Evolutionary conservation across 768 basidiomycete genomes (phyloP), one percentile per base, ranked within the genome.

Genomic region (Mycena latifolia): DNA sequence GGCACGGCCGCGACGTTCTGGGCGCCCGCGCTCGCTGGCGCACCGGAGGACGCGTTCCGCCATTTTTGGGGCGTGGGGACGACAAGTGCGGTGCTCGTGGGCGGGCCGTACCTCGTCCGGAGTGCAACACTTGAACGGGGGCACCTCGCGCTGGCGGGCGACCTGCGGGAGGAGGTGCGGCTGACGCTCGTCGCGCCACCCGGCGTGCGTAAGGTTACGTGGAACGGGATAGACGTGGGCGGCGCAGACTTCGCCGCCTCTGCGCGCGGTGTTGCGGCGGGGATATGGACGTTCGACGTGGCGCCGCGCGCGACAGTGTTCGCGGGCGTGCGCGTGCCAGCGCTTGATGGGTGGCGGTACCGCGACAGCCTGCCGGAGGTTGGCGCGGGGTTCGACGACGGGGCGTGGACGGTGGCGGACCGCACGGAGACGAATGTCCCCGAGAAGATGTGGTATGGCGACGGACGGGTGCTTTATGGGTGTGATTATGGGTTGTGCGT

Each of bases 401-500:
- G 77, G 2, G 63, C 66, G 11, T 95, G 93, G 93, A 81, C 80
- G 8, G 71, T 82, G 54, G 93, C 92, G 22, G 82, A 92, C 71
- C 89, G 88, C 67, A 91, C 84, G 29, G 82, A 80, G 24, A 94
- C 94, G 29, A 93, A 92, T 68, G 88, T 90, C 61, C 90, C 91
- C 7, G 81, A 81, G 48, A 88, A 89, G 72, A 90, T 91, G 14
- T 79, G 85, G 66, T 92, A 91, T 69, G 92, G 92, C 1, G 91
- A 93, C 67, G 92, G 91, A 2, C 80, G 91, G 50, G 80, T 93
- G 22, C 78, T 95, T n/a, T 94, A 93, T 75, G 93, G 92, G 1
- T 94, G 92, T 72, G 94, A 95, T 76, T 95, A 95, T 76, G 92
- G 88, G 60, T 95, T 90, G 93, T 94, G 64, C 75, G 90, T 78